These are phyloP conservation scores for Cronartium ribicola DNA, from an alignment of 1,284 basidiomycete species.

Conservation along the genomic window DNA sequence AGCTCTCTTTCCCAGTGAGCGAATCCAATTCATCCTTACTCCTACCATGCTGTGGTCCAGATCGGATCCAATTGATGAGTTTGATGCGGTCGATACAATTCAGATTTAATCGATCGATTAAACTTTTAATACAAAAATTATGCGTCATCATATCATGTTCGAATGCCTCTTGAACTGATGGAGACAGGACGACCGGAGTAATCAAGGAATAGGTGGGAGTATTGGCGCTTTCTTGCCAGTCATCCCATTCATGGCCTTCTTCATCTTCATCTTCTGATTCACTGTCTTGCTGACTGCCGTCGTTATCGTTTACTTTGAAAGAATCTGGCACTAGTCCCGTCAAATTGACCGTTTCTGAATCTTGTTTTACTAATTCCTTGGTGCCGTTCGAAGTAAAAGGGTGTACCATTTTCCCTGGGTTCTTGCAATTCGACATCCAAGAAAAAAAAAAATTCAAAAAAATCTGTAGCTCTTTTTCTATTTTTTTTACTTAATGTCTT, in stretches of 20 bases:
- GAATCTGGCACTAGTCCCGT: too few species aligned
- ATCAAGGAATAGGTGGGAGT: slow-evolving; percentile 22
- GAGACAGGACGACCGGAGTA: neutral
- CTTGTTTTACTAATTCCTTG: too few species aligned
- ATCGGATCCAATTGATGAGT: slow-evolving; percentile 37
- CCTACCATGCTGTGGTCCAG: slow-evolving; percentile 11
- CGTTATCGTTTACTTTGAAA: neutral
- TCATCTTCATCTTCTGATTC: neutral
- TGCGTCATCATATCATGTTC: slow-evolving; percentile 21
- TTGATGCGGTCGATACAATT: slow-evolving; percentile 21
- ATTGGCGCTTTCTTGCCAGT: slow-evolving; percentile 20
- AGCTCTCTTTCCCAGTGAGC: slow-evolving; percentile 6
- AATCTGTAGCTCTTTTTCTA: too few species aligned
- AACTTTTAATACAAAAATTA: slow-evolving; percentile 24
- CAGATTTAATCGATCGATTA: slow-evolving; percentile 19
- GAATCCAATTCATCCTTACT: slow-evolving; percentile 12
- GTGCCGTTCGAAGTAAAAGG: too few species aligned
- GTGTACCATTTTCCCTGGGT: too few species aligned
- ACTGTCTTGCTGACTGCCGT: neutral
- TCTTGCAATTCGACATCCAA: too few species aligned
- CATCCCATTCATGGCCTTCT: slow-evolving; percentile 20
- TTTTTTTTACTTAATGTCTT: too few species aligned
- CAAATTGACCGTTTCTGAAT: too few species aligned
- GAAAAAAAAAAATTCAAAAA: too few species aligned
- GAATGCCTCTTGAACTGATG: slow-evolving; percentile 28